A percentile compares a stretch with the other conserved stretches of the same genome.
These are phyloP conservation scores for Ustilago tritici DNA, from an alignment of 1,284 basidiomycete species.

Conservation along the genomic window DNA sequence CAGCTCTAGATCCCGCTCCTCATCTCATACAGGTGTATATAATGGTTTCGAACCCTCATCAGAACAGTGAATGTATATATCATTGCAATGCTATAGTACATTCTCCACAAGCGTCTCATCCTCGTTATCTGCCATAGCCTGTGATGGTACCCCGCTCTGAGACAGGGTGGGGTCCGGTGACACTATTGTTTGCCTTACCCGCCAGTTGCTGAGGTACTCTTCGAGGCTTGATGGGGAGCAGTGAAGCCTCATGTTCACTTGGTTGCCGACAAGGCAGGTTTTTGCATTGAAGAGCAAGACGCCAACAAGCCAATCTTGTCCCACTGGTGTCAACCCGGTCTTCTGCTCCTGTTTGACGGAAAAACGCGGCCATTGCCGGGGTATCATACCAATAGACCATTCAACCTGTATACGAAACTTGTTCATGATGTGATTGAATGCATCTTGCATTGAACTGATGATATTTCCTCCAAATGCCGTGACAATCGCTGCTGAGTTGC, in stretches of 20 bases:
- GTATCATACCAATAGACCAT: not conserved
- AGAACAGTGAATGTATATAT: not conserved
- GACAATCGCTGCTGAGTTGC: not conserved
- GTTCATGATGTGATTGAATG: conserved; percentile 3
- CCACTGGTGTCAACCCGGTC: not conserved
- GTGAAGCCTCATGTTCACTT: not conserved
- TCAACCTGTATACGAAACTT: conserved; percentile 5
- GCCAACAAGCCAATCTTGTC: not conserved
- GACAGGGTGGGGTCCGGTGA: not conserved
- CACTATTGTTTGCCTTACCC: not conserved
- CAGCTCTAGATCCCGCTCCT: no score
- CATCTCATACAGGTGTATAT: no score
- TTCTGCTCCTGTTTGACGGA: not conserved
- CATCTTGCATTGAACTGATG: conserved; percentile 1
- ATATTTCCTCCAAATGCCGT: not conserved
- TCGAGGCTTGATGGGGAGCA: not conserved
- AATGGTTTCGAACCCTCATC: no score
- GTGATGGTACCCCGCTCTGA: not conserved
- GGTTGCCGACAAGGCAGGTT: conserved; percentile 2
- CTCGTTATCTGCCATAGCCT: not conserved
- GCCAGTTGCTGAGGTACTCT: not conserved
- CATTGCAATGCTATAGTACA: not conserved
- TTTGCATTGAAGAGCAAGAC: conserved; percentile 1
- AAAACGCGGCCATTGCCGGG: not conserved
- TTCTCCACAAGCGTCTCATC: not conserved